Evolutionary conservation across 2,329 filamentous ascomycete genomes (phyloP).

Genomic region (Emmonsiellopsis sp.): DNA sequence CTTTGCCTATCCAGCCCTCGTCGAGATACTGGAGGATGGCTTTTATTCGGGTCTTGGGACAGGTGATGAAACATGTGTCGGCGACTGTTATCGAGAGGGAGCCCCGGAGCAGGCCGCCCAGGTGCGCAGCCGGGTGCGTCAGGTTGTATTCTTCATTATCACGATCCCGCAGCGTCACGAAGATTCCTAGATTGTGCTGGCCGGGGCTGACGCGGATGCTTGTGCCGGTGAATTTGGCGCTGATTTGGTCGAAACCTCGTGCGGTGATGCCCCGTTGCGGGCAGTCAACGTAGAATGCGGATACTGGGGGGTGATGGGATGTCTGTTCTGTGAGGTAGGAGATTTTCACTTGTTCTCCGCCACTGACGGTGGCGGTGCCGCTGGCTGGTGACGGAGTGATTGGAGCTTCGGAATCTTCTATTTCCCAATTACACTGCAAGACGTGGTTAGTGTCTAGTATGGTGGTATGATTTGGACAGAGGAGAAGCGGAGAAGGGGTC

Average conservation of each 20-base stretch:
- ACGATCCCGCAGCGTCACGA: slow-evolving; percentile 71
- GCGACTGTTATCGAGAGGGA: slow-evolving; percentile 84
- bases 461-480: neutral
- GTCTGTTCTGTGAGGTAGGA: slow-evolving; percentile 97
- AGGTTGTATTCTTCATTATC: slow-evolving; percentile 89
- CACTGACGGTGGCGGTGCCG: slow-evolving; percentile 23
- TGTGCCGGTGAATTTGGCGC: slow-evolving; percentile 94
- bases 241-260: slow-evolving; percentile 88
- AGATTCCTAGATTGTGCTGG: slow-evolving; percentile 91
- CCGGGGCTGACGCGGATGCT: slow-evolving; percentile 85
- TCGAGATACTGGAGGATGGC: slow-evolving; percentile 87
- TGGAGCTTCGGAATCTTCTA: slow-evolving; percentile 64
- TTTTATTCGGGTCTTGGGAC: slow-evolving; percentile 82
- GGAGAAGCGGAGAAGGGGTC: slow-evolving; percentile 9
- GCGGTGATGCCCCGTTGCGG: slow-evolving; percentile 82
- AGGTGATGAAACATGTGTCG: slow-evolving; percentile 80
- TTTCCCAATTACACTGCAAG: slow-evolving; percentile 82
- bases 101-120: slow-evolving; percentile 79
- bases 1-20: slow-evolving; percentile 86
- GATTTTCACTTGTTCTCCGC: slow-evolving; percentile 54
- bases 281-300: slow-evolving; percentile 88
- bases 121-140: slow-evolving; percentile 85
- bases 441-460: slow-evolving; percentile 12
- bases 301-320: slow-evolving; percentile 93
- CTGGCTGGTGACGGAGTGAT: slow-evolving; percentile 36